Base-by-base conservation (phyloP, 768 basidiomycete genomes). In the Suillus americanus region DNA sequence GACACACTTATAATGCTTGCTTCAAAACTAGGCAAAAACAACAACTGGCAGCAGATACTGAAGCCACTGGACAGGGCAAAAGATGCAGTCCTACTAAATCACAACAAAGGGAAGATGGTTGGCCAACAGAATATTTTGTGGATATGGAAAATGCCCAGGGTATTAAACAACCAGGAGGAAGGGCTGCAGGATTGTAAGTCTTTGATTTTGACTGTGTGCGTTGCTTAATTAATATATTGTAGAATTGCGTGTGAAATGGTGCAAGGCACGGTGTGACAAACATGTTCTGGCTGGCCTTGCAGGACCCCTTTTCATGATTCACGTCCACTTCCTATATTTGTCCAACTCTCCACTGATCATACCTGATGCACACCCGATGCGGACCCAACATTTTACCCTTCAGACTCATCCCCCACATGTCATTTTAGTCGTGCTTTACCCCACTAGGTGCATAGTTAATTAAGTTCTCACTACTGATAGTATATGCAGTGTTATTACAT, bases 211-310 rank as follows among this genome's bases (percentile, higher is more conserved):
- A 45, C 18, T 45, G 9, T 3, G 8, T 3, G 3, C 20, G n/a
- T 45, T 6, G 16, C 20, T 45, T 45, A 20, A n/a, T 45, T 45
- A n/a, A 45, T 45, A 45, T 45, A n/a, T n/a, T 45, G 20, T 45
- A 45, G 43, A 7, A 12, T n/a, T 45, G 10, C 20, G 3, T n/a
- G 20, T 45, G 20, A 8, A 45, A 45, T 45, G 43, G 43, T 45
- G 43, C 20, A 45, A 45, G 64, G 65, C 69, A 23, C 28, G 65
- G 64, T n/a, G n/a, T n/a, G n/a, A n/a, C n/a, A n/a, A n/a, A n/a
- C n/a, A n/a, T n/a, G n/a, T n/a, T n/a, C n/a, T n/a, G n/a, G n/a
- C n/a, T n/a, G n/a, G n/a, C n/a, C n/a, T n/a, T n/a, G n/a, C n/a
- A n/a, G n/a, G n/a, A n/a, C n/a, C n/a, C n/a, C n/a, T n/a, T n/a